These are phyloP conservation scores for Aspergillus affinis DNA, from an alignment of 495 filamentous ascomycete genomes.

Conservation along the genomic window DNA sequence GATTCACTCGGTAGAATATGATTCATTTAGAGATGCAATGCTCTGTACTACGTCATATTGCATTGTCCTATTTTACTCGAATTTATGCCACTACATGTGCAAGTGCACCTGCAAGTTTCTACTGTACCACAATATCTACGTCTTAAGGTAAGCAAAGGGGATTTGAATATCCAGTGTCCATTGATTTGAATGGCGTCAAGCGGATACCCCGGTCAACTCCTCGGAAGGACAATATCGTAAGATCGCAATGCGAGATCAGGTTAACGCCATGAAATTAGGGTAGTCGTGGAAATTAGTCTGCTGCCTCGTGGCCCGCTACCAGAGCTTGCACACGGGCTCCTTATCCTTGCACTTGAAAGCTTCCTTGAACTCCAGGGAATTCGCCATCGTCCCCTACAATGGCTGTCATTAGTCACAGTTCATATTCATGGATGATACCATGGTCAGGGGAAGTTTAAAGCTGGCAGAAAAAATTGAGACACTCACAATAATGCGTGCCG, in stretches of 20 bases:
- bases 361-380: slow-evolving; percentile 66
- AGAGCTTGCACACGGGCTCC: slow-evolving; percentile 69
- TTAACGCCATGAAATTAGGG: background rate
- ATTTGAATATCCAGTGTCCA: background rate
- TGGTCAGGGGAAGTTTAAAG: no score
- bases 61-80: background rate
- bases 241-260: background rate
- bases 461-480: background rate
- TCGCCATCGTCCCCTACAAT: slow-evolving; percentile 58
- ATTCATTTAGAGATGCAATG: no score
- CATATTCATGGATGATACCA: background rate
- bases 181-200: background rate
- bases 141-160: background rate
- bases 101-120: no score
- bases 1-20: no score
- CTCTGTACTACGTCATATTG: no score
- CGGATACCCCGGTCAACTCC: no score
- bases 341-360: slow-evolving; percentile 63
- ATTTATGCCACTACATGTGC: background rate
- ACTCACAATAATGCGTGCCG: slow-evolving; percentile 58
- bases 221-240: background rate
- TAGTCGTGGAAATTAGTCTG: background rate
- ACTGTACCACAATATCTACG: background rate
- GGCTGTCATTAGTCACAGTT: slow-evolving; percentile 16
- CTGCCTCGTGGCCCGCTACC: slow-evolving; percentile 40